Conservation (phyloP, 164 flowering plant genomes). For the Santalum album region DNA sequence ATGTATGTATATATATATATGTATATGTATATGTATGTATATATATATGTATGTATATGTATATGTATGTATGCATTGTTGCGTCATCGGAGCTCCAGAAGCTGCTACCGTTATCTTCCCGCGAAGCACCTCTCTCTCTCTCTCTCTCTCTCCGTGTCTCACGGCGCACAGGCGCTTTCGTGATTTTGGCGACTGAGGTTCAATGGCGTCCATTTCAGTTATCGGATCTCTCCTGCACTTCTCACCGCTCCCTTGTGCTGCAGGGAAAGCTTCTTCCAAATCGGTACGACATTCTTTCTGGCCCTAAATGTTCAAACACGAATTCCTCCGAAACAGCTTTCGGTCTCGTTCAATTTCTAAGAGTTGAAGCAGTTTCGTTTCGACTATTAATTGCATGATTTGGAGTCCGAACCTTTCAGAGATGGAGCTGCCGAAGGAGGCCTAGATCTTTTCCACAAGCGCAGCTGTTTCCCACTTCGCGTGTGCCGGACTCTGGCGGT, state of each 20-base stretch:
- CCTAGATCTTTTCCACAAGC: constrained; percentile 2
- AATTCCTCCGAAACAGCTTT: not conserved
- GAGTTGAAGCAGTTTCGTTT: not conserved
- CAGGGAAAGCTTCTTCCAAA: constrained; percentile 4
- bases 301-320: not conserved
- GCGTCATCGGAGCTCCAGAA: constrained; percentile 2
- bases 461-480: not conserved
- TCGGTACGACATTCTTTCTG: not conserved
- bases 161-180: not conserved
- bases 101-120: constrained; percentile 44
- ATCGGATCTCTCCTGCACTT: constrained; percentile 17
- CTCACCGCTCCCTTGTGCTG: not conserved
- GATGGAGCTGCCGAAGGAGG: constrained; percentile 9
- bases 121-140: constrained; percentile 18
- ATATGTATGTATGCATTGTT: no score
- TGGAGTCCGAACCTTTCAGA: constrained; percentile 3
- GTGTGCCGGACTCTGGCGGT: constrained; percentile 13
- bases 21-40: no score
- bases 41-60: no score
- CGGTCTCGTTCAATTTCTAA: not conserved
- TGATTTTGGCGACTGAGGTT: no score
- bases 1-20: no score
- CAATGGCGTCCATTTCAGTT: constrained; percentile 35
- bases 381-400: not conserved
- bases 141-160: constrained; percentile 6